Percentiles rank a stretch among this genome's conserved stretches.
phyloP scores from a whole-genome alignment of 257 asterid species.

The Lithospermum erythrorhizon region DNA sequence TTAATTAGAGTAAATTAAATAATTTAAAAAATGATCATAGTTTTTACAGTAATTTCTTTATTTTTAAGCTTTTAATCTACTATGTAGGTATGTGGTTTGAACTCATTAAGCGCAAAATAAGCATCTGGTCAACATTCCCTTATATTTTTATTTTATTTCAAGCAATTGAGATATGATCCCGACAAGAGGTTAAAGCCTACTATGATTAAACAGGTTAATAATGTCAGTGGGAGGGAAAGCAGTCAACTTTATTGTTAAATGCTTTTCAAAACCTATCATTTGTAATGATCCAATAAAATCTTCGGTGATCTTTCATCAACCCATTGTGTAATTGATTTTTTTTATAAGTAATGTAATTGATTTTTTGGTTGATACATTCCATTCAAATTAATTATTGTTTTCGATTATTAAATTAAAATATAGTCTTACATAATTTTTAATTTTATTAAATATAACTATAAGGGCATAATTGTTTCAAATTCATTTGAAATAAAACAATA shows the following conservation, averaged over 20 bases:
- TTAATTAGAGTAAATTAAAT: no score
- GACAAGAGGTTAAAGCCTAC: not conserved
- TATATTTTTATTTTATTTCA: not conserved
- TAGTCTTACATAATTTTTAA: no score
- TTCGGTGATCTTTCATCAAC: not conserved
- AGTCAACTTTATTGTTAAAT: not conserved
- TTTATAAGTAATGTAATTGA: no score
- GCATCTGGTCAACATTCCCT: not conserved
- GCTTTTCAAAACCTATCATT: not conserved
- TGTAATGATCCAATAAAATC: not conserved
- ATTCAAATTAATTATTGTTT: no score
- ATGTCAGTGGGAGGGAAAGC: not conserved
- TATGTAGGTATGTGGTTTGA: not conserved
- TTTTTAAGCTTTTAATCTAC: not conserved
- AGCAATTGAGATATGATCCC: not conserved
- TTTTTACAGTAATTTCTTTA: not conserved
- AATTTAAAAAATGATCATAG: no score
- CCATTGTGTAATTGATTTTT: not conserved
- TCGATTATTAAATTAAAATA: no score
- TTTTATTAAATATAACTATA: no score
- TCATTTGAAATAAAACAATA: no score
- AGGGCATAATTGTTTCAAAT: no score
- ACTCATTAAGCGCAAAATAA: not conserved
- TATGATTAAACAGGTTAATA: no score
- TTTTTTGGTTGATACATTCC: no score